phyloP scores from a whole-genome alignment of 1,139 yeast genomes.

The Candida tetrigidarum region DNA sequence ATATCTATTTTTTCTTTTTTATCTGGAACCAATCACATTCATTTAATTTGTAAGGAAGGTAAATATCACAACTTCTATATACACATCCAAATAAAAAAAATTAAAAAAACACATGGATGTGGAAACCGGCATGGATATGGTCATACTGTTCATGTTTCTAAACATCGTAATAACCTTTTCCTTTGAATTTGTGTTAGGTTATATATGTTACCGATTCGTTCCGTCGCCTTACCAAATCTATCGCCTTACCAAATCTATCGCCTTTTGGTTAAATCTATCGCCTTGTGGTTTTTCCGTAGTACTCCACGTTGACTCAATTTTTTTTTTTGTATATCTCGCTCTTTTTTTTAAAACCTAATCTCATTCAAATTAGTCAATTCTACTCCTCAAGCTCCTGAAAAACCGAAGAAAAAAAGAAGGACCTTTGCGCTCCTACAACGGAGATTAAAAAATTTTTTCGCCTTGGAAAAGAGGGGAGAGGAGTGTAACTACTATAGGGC shows the following conservation, averaged over 20 bases:
- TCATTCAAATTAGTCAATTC: not conserved
- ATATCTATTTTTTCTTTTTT: not conserved
- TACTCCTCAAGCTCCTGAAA: too few species aligned
- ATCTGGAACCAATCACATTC: slow-evolving; percentile 6
- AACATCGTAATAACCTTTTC: too few species aligned
- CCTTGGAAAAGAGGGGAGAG: not conserved
- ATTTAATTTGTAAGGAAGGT: slow-evolving; percentile 3
- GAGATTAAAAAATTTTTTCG: not conserved
- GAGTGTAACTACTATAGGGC: not conserved
- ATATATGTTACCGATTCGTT: too few species aligned
- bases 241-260: not conserved
- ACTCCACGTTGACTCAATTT: not conserved
- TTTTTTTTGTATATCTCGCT: not conserved
- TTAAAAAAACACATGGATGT: not conserved
- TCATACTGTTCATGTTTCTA: too few species aligned
- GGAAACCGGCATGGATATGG: too few species aligned
- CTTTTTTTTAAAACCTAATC: not conserved
- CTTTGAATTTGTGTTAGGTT: too few species aligned
- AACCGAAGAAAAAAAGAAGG: too few species aligned
- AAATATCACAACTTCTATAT: slow-evolving; percentile 47
- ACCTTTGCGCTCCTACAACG: not conserved
- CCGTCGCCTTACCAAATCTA: too few species aligned
- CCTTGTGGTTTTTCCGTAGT: not conserved
- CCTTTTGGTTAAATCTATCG: too few species aligned
- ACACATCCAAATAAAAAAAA: not conserved